Evolutionary conservation across 164 flowering plant species (phyloP), one percentile per base, ranked within the genome.

Genomic region (Chimonanthus praecox): DNA sequence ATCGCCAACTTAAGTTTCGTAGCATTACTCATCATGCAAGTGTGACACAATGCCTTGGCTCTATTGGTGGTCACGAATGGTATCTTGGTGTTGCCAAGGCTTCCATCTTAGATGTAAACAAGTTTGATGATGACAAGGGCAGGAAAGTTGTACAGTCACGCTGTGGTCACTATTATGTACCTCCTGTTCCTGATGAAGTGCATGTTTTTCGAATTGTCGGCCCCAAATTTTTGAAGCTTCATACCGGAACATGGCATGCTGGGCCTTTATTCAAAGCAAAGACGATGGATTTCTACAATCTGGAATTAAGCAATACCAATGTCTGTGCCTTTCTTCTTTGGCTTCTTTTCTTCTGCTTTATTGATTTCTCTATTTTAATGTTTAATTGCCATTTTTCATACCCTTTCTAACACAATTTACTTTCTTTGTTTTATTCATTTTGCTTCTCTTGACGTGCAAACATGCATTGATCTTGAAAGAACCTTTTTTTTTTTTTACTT

Each of bases 191-290:
- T 49, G 87, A 83, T 21, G 93, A 87, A 46, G 91, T 94, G 49
- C 74, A 75, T 0, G 85, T 87, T 75, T 94, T 94, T 80, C 86
- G 83, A 71, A 78, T 94, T 43, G 71, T 86, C 9, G 97, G 98
- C 61, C 78, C 91, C 11, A 94, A 88, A 82, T 91, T 91, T 78
- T 33, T 94, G 79, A 94, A 94, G 87, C 91, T 94, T 9, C 73
- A 92, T 73, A 74, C 70, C 3, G 99, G 99, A 77, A 92, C 99
- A 54, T 94, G 99, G 99, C 99, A 94, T 83, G 97, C 98, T 0
- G 99, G 99, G 49, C 99, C 99, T 16, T 71, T 92, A 73, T 92
- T 90, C 72, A 79, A 71, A 77, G 77, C 73, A 0, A 79, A 84
- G 50, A 4, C 77, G 2, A 90, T 91, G 94, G 97, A 90, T 71